Conservation (phyloP, 1,284 basidiomycete species). For the Exobasidium cylindrosporum region DNA sequence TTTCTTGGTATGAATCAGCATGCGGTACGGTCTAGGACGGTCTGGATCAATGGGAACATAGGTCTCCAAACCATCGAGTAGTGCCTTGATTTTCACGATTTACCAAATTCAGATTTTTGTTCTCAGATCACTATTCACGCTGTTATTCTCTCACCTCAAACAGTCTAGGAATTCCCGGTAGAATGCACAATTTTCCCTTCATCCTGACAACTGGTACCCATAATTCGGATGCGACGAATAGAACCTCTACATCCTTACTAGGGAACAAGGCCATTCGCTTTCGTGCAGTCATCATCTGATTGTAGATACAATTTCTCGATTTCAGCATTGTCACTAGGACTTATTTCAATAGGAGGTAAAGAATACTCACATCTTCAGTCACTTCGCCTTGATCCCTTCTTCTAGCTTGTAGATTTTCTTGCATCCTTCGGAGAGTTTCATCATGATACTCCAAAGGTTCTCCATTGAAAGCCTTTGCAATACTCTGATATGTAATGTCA, state of each 20-base stretch:
- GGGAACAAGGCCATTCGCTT: conserved; percentile 52
- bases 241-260: conserved; percentile 20
- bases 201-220: conserved; percentile 88
- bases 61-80: conserved; percentile 59
- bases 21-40: conserved; percentile 33
- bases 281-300: conserved; percentile 37
- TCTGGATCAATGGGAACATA: conserved; percentile 57
- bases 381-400: conserved; percentile 64
- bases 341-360: background rate
- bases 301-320: background rate
- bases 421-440: conserved; percentile 79
- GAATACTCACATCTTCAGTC: conserved; percentile 64
- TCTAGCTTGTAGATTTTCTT: conserved; percentile 64
- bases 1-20: conserved; percentile 59
- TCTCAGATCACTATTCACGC: too few species aligned
- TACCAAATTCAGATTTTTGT: too few species aligned
- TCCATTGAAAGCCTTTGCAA: conserved; percentile 74
- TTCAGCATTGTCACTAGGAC: too few species aligned
- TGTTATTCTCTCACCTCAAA: conserved; percentile 63
- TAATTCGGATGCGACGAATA: conserved; percentile 43
- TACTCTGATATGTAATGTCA: conserved; percentile 77
- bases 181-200: conserved; percentile 76
- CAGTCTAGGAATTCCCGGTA: conserved; percentile 83
- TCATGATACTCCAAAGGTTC: conserved; percentile 68
- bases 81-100: too few species aligned